Evolutionary conservation across 2,329 filamentous ascomycete genomes (phyloP).

Genomic region (Tolypocladium guangdongense): DNA sequence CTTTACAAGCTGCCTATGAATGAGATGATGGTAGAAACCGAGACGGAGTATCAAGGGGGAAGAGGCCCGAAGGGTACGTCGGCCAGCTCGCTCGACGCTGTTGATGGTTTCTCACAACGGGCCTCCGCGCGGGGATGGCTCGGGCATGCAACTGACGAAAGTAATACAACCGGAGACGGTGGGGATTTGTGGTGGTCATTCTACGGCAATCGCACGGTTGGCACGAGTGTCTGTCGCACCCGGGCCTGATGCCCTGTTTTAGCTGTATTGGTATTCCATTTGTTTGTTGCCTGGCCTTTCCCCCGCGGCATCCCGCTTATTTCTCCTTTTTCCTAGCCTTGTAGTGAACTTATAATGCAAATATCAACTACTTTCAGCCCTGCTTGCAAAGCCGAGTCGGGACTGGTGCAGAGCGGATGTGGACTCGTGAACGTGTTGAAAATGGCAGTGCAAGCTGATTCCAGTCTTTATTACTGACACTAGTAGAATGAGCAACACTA

Average conservation of each 20-base stretch:
- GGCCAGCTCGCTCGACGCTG: slow-evolving; percentile 1
- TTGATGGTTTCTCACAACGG: slow-evolving; percentile 2
- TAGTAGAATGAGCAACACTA: neutral
- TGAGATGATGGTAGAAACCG: slow-evolving; percentile 20
- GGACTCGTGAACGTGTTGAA: neutral
- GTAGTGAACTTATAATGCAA: slow-evolving; percentile 54
- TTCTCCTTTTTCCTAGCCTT: slow-evolving; percentile 35
- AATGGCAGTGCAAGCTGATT: neutral
- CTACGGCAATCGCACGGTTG: slow-evolving; percentile 7
- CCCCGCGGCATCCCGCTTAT: slow-evolving; percentile 11
- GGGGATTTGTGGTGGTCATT: slow-evolving; percentile 8
- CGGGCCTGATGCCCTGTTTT: slow-evolving; percentile 6
- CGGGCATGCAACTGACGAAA: slow-evolving; percentile 8
- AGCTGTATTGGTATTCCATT: slow-evolving; percentile 16
- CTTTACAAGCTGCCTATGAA: slow-evolving; percentile 18
- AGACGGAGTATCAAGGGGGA: slow-evolving; percentile 9
- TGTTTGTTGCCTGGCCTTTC: slow-evolving; percentile 16
- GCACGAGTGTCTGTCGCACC: neutral
- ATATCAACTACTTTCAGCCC: slow-evolving; percentile 41
- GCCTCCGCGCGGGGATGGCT: slow-evolving; percentile 2
- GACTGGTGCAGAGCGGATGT: neutral
- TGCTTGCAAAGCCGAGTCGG: neutral
- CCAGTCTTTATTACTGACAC: neutral
- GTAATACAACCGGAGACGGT: slow-evolving; percentile 5
- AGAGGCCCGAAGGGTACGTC: neutral